Evolutionary conservation across 129 eudicot genomes (phyloP).

Genomic region (Saussurea involucrata): DNA sequence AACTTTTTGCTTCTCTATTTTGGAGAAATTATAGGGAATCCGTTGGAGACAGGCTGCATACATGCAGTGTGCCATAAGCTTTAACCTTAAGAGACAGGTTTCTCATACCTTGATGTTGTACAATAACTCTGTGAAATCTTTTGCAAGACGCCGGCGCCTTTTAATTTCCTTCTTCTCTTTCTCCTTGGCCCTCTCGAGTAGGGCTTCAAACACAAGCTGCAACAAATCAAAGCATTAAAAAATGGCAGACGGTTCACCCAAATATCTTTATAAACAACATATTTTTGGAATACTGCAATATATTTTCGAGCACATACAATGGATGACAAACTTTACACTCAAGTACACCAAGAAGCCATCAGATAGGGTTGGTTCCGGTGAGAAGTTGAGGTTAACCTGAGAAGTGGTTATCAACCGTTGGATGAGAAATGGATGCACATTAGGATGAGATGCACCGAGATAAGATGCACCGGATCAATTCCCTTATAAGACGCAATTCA

Average conservation of each 20-base stretch:
- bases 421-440: too few relatives aligned
- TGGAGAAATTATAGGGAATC: neutral
- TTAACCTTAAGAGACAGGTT: neutral
- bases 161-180: constrained; percentile 94
- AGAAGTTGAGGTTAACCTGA: too few relatives aligned
- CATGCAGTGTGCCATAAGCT: neutral
- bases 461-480: too few relatives aligned
- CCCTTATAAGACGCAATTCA: too few relatives aligned
- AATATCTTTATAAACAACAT: neutral
- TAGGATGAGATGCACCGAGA: too few relatives aligned
- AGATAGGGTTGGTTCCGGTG: too few relatives aligned
- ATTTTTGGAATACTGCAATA: neutral
- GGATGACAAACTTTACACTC: neutral
- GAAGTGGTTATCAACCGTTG: too few relatives aligned
- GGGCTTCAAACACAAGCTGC: constrained; percentile 91
- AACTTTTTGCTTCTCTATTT: neutral
- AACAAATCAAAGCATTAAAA: constrained; percentile 13
- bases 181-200: constrained; percentile 90
- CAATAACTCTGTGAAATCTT: constrained; percentile 74
- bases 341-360: neutral
- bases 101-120: constrained; percentile 57
- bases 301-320: neutral
- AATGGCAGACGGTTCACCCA: neutral
- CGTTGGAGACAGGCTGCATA: neutral
- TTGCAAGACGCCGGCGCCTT: constrained; percentile 76